Base-by-base conservation (phyloP, 495 filamentous ascomycete genomes). In the Staphylotrichum tortipilum region DNA sequence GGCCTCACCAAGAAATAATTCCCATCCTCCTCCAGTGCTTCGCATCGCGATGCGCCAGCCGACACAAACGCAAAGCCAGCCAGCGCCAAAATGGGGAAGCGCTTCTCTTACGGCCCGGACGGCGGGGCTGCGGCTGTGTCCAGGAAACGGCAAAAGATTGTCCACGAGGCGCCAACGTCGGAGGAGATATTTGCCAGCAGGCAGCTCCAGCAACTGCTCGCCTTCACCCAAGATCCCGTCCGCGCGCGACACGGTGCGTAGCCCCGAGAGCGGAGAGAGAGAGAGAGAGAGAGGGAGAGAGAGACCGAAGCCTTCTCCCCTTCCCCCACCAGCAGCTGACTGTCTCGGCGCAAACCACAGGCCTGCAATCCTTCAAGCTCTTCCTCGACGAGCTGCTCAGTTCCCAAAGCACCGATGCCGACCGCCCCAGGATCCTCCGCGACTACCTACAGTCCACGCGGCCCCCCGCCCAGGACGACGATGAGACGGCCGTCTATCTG, bases 361-460 rank as follows among this genome's bases (percentile, higher is more conserved):
- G 80, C 15, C 73, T 94, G 1, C 77, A 80, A 49, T 82, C 77
- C 22, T 85, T 95, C 67, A 92, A 90, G 59, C 68, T 73, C 14
- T 86, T 91, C 47, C 75, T 95, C 18, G 74, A 82, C 39, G 74
- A 73, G 19, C 82, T 90, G 30, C 63, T 75, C 8, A 74, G 78
- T 38, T 70, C 75, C 45, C 72, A 77, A 31, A 69, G 75, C 52
- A 60, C 58, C 49, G 65, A 76, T 51, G 78, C 76, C 58, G 40
- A 53, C 24, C 60, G 54, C 1, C 67, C 75, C 53, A 64, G 61
- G 37, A 81, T 94, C 33, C 73, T 96, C 34, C 77, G 78, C 55
- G 79, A 83, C 35, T 94, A 84, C 63, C 78, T 91, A 43, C 77
- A 86, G 37, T 75, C 77, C 45, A 78, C 86, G 57, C 79, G 75